A percentile compares a stretch with the other conserved stretches of the same genome.
These are phyloP conservation scores for Exserohilum rostratum DNA, from an alignment of 2,329 filamentous ascomycete genomes.

Conservation along the genomic window DNA sequence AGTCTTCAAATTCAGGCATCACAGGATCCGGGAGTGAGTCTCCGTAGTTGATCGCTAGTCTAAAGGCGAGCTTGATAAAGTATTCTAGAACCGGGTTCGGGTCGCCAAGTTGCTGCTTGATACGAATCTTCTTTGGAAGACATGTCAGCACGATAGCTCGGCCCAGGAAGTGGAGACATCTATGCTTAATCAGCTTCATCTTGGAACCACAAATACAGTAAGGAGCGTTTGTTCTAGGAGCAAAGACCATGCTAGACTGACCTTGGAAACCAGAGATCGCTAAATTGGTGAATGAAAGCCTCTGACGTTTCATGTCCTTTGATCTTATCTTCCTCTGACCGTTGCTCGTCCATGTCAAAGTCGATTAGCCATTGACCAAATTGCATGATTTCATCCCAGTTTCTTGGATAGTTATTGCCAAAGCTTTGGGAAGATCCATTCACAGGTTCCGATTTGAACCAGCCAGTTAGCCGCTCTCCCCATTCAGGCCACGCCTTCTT, in stretches of 20 bases:
- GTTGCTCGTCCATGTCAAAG: neutral
- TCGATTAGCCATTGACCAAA: neutral
- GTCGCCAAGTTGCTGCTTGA: neutral
- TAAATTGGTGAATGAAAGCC: neutral
- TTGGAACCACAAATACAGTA: no score
- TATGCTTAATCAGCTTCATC: neutral
- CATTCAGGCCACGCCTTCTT: neutral
- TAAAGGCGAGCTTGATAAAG: neutral
- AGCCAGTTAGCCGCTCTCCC: neutral
- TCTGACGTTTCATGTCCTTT: neutral
- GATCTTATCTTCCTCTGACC: neutral
- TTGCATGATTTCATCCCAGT: neutral
- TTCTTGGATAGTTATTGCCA: neutral
- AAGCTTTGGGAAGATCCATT: neutral
- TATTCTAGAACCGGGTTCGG: neutral
- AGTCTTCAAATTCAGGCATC: neutral
- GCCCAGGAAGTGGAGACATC: neutral
- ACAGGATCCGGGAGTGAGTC: neutral
- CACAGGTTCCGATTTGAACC: neutral
- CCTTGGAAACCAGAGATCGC: neutral
- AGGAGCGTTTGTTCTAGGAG: no score
- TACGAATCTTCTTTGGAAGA: neutral
- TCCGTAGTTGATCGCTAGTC: neutral
- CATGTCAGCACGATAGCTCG: neutral
- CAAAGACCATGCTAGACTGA: neutral